A percentile compares a stretch with the other conserved stretches of the same genome.
Conservation (phyloP, 2,329 filamentous ascomycete species). For the Monilinia vaccinii-corymbosi region DNA sequence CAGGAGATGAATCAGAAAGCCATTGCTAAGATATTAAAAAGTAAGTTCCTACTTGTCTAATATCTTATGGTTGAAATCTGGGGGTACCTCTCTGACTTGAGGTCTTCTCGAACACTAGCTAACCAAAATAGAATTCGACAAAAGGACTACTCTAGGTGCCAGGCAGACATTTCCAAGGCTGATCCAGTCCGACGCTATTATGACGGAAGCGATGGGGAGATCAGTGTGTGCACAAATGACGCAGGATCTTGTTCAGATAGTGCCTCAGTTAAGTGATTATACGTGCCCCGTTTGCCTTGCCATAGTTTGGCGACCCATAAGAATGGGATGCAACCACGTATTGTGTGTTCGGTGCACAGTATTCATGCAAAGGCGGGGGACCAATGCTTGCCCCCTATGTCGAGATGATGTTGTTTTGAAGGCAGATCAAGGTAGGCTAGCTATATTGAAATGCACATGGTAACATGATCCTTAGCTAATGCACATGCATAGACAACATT, state of each 20-base stretch:
- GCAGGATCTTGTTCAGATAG: conserved; percentile 59
- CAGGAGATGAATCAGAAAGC: conserved; percentile 76
- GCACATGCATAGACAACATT: conserved; percentile 55
- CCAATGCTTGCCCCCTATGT: conserved; percentile 67
- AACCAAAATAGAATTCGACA: conserved; percentile 62
- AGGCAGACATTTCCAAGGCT: conserved; percentile 51
- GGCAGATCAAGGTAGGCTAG: conserved; percentile 52
- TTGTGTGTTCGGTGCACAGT: conserved; percentile 82
- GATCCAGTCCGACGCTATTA: conserved; percentile 49
- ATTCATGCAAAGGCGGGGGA: conserved; percentile 62
- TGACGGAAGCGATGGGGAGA: conserved; percentile 61
- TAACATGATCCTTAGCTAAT: neutral
- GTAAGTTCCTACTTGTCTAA: conserved; percentile 34
- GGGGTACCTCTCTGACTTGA: neutral
- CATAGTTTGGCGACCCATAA: conserved; percentile 75
- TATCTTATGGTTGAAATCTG: neutral
- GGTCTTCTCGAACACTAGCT: neutral
- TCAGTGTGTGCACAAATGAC: conserved; percentile 68
- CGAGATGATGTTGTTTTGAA: conserved; percentile 60
- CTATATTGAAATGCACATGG: neutral
- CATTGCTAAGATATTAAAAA: conserved; percentile 78
- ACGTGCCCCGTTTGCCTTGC: conserved; percentile 71
- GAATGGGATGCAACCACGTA: conserved; percentile 63
- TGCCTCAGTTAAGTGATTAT: conserved; percentile 80
- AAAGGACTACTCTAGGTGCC: conserved; percentile 66